A percentile compares a stretch with the other conserved stretches of the same genome.
These are phyloP conservation scores for Populus hybrid DNA, from an alignment of 441 rosid genomes.

Conservation along the genomic window DNA sequence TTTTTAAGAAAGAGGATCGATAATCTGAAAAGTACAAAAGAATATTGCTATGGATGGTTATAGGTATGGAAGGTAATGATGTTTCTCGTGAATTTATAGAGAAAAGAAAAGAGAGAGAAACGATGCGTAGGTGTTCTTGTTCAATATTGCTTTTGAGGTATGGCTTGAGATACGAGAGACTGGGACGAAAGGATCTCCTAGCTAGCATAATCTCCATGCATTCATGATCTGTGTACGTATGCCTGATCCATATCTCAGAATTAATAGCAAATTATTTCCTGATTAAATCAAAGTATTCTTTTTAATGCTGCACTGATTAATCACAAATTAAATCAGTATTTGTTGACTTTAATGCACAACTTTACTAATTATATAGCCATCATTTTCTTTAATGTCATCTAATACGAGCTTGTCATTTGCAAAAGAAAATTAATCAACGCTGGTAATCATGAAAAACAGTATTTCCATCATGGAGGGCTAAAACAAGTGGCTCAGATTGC, in stretches of 20 bases:
- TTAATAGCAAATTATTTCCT: neutral
- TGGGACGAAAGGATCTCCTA: constrained; percentile 37
- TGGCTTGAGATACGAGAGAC: constrained; percentile 31
- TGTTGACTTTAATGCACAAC: neutral
- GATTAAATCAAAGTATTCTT: neutral
- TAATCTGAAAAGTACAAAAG: neutral
- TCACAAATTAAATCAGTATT: neutral
- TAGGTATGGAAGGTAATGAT: constrained; percentile 9
- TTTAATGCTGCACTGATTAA: neutral
- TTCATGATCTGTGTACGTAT: constrained; percentile 13
- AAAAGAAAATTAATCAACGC: too few relatives aligned
- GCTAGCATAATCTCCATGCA: constrained; percentile 24
- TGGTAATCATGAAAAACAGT: neutral
- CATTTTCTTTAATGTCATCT: neutral
- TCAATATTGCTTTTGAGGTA: constrained; percentile 17
- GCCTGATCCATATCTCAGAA: neutral
- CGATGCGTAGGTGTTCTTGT: neutral
- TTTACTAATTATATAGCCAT: neutral
- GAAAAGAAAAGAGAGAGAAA: neutral
- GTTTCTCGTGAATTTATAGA: constrained; percentile 43
- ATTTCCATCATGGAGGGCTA: too few relatives aligned
- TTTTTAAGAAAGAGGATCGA: constrained; percentile 3
- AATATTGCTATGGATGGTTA: neutral
- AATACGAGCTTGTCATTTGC: too few relatives aligned
- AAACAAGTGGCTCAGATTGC: neutral